These are phyloP conservation scores for Tricholoma matsutake DNA, from an alignment of 768 basidiomycete species.

Conservation along the genomic window DNA sequence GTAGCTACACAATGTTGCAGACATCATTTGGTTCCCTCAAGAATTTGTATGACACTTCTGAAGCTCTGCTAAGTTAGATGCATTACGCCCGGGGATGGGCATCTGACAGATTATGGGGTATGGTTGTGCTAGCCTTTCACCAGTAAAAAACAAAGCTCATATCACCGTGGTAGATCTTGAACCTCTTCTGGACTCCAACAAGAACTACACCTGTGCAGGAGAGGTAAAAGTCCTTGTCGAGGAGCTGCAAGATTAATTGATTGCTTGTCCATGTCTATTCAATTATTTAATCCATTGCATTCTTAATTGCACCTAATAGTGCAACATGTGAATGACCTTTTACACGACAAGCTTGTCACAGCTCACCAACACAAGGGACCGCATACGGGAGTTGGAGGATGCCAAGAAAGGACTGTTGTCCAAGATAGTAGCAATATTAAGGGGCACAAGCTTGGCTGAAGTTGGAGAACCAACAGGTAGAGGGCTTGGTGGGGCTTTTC, in stretches of 20 bases:
- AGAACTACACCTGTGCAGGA: conserved; percentile 13
- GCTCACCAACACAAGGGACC: conserved; percentile 29
- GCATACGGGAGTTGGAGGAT: conserved; percentile 33
- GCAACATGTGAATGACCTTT: conserved; percentile 34
- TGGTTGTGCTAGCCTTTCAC: not conserved
- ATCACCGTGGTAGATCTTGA: conserved; percentile 5
- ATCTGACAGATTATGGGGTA: conserved; percentile 8
- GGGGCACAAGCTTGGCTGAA: not conserved
- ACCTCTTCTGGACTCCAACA: conserved; percentile 24
- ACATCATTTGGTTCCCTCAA: conserved; percentile 5
- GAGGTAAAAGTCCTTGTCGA: conserved; percentile 22
- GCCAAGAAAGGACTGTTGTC: conserved; percentile 24
- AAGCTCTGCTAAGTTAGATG: not conserved
- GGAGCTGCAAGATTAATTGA: conserved; percentile 26
- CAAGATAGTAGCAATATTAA: conserved; percentile 14
- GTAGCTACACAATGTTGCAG: conserved; percentile 10
- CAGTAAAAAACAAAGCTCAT: not conserved
- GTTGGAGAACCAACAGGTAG: not conserved
- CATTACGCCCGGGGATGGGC: conserved; percentile 5
- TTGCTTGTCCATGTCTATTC: conserved; percentile 21
- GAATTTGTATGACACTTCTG: conserved; percentile 1
- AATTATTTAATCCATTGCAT: not conserved
- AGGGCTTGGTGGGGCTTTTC: not conserved
- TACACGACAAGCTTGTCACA: conserved; percentile 36
- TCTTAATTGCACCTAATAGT: conserved; percentile 18